Evolutionary conservation across 169 alveolate species (phyloP), one percentile per base, ranked within the genome.

Genomic region (Eimeria mitis): DNA sequence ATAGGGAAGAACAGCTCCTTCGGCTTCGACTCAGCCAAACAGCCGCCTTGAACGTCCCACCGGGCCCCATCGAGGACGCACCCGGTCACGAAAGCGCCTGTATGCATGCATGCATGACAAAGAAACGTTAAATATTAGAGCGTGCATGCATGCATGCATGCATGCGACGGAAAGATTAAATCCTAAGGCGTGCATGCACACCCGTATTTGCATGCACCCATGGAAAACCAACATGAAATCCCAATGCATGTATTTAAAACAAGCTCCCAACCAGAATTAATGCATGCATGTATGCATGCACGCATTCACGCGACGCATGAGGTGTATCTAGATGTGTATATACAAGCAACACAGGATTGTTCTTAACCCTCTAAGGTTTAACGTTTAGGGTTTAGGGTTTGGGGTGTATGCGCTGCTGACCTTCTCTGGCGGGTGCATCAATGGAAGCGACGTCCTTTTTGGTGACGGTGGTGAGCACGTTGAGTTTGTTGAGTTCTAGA

Each of bases 1-100:
- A 99, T 97, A 87, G 98, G 98, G 97, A 98, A 97, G 98, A 98
- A 99, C 98, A 98, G 98, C 96, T 98, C 99, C 97, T 99, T 99
- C 21, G 99, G 99, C 71, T 97, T 97, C 61, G 99, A 97, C 84
- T 98, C 99, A 65, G 99, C 99, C 68, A 99, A 96, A 68, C 98
- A 97, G 78, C 98, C 98, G 63, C 97, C 97, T 42, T 98, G 97
- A 83, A 97, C 97, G 95, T 99, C 99, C 95, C 97, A 95, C 42
- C 97, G 85, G 3, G 97, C 97, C 40, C 97, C 97, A 79, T 97
- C 97, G 16, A 96, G 95, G 95, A 71, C 87, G 94, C 94, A 81
- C 70, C 96, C 96, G 25, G 96, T 87, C 52, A 94, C 96, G 61
- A 83, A 94, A 23, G 96, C 96, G 13, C 95, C 95, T 89, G 89